Evolutionary conservation across 768 basidiomycete species (phyloP).

Genomic region (Scleroderma bovista): DNA sequence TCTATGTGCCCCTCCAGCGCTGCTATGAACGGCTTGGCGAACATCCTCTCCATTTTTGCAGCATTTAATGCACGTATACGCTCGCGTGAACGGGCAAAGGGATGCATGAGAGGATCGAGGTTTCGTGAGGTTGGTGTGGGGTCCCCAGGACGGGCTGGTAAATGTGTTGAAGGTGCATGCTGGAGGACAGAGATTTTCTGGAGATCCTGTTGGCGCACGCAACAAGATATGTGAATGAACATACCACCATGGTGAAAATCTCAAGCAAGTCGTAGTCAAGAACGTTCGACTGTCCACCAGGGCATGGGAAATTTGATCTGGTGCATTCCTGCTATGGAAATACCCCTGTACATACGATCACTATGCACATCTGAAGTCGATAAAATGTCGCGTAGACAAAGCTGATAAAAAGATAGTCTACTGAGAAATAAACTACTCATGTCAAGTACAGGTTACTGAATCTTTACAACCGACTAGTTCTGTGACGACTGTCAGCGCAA

Average conservation of each 20-base stretch:
- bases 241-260: constrained; percentile 6
- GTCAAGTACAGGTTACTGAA: background rate
- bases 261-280: too few species aligned
- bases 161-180: constrained; percentile 70
- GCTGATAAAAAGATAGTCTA: background rate
- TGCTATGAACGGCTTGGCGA: constrained; percentile 94
- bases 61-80: constrained; percentile 92
- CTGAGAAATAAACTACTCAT: background rate
- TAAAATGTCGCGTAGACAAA: too few species aligned
- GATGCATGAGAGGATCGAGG: constrained; percentile 91
- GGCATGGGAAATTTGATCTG: too few species aligned
- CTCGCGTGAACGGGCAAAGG: constrained; percentile 89
- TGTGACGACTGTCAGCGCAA: constrained; percentile 11
- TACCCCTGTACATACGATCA: too few species aligned
- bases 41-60: constrained; percentile 94
- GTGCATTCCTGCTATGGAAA: too few species aligned
- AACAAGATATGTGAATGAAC: background rate
- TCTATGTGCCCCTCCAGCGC: constrained; percentile 90
- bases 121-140: constrained; percentile 88
- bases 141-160: constrained; percentile 73
- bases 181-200: constrained; percentile 87
- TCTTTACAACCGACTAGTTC: constrained; percentile 27
- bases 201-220: constrained; percentile 1
- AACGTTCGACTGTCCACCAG: too few species aligned
- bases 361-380: too few species aligned